Evolutionary conservation across 306 rosid species (phyloP).

Genomic region (Adenanthera pavonina): DNA sequence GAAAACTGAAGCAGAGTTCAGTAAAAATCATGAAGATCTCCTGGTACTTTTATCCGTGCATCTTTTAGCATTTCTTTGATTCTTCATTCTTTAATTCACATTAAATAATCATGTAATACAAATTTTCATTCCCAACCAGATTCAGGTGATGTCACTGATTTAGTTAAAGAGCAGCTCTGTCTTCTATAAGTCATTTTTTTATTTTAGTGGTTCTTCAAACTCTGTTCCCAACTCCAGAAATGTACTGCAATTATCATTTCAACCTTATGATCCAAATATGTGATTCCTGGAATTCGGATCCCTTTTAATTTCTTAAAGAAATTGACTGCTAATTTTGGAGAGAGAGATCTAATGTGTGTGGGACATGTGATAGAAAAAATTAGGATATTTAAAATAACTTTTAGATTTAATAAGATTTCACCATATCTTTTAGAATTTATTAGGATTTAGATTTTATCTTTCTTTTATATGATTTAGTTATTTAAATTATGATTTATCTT

Average conservation of each 20-base stretch:
- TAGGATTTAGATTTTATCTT: too few species aligned
- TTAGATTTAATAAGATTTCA: too few species aligned
- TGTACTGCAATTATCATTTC: constrained; percentile 18
- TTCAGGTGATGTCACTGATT: constrained; percentile 14
- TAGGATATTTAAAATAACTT: too few species aligned
- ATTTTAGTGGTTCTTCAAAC: constrained; percentile 7
- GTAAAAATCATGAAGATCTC: constrained; percentile 90
- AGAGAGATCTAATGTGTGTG: background rate
- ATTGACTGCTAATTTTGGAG: background rate
- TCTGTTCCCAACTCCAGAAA: background rate
- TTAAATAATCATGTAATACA: background rate
- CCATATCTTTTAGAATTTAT: too few species aligned
- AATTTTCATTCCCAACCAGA: constrained; percentile 29
- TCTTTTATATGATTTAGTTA: too few species aligned
- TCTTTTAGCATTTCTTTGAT: constrained; percentile 11
- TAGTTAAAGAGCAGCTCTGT: constrained; percentile 11
- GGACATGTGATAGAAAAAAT: too few species aligned
- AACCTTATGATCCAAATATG: constrained; percentile 11
- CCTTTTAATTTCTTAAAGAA: background rate
- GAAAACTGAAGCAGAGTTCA: constrained; percentile 73
- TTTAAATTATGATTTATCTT: too few species aligned
- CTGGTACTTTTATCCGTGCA: constrained; percentile 63
- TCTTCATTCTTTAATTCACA: constrained; percentile 16
- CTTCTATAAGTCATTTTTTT: background rate
- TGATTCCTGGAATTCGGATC: background rate